phyloP scores from a whole-genome alignment of 202 grass and related monocot genomes.

The Zizania palustris region DNA sequence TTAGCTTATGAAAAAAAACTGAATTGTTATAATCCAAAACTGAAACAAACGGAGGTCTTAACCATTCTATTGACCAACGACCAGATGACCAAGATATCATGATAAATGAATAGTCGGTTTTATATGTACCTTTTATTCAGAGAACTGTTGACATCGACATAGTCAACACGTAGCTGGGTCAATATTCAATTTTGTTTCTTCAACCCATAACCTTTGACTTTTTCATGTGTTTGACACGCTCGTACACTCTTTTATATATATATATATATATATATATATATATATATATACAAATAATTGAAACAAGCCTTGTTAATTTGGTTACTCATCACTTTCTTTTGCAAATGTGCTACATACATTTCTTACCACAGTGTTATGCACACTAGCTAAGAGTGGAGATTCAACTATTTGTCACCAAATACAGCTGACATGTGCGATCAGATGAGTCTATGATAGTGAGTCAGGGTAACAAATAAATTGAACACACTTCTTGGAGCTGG shows the following conservation, averaged over 20 bases:
- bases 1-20: too few species aligned
- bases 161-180: neutral
- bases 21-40: too few species aligned
- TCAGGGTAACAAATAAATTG: too few species aligned
- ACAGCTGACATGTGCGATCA: too few species aligned
- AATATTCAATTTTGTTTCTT: conserved; percentile 8
- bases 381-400: too few species aligned
- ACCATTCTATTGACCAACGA: neutral
- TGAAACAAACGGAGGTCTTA: too few species aligned
- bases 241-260: too few species aligned
- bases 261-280: too few species aligned
- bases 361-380: too few species aligned
- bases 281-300: neutral
- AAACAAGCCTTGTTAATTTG: neutral
- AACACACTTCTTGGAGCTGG: too few species aligned
- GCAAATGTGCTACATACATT: neutral
- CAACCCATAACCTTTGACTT: neutral
- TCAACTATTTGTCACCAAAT: too few species aligned
- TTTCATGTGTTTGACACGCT: neutral
- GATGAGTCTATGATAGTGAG: too few species aligned
- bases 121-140: neutral
- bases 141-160: neutral
- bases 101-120: neutral
- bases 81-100: neutral
- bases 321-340: neutral